A percentile compares a stretch with the other conserved stretches of the same genome.
Evolutionary conservation across 257 asterid species (phyloP).

Genomic region (Mitragyna speciosa): DNA sequence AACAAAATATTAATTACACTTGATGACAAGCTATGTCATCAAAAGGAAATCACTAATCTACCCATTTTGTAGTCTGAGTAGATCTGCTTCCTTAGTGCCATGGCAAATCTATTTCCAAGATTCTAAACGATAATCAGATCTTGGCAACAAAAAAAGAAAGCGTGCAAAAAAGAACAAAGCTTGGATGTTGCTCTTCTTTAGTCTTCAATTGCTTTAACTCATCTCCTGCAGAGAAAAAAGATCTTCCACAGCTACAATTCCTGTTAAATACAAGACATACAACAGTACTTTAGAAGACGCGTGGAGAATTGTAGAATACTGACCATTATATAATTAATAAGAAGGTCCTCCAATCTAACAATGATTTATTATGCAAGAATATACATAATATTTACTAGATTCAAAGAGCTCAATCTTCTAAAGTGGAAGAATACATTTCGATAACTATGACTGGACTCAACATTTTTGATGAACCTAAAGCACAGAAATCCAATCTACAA

Average conservation of each 20-base stretch:
- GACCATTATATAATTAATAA: not conserved
- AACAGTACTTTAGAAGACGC: not conserved
- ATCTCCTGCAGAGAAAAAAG: not conserved
- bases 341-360: not conserved
- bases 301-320: not conserved
- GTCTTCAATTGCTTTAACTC: not conserved
- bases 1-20: constrained; percentile 2
- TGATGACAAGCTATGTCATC: not conserved
- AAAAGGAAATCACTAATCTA: constrained; percentile 1
- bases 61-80: not conserved
- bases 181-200: not conserved
- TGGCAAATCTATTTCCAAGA: not conserved
- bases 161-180: not conserved
- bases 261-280: constrained; percentile 17
- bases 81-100: not conserved
- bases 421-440: not conserved
- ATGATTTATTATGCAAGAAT: not conserved
- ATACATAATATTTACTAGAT: not conserved
- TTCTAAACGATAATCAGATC: not conserved
- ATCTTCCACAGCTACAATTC: constrained; percentile 25
- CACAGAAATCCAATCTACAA: not conserved
- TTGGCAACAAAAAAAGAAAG: not conserved
- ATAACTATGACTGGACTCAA: not conserved
- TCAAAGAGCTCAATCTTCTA: not conserved
- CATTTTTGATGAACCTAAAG: not conserved